These are phyloP conservation scores for Lactarius akahatsu DNA, from an alignment of 768 basidiomycete species.

Conservation along the genomic window DNA sequence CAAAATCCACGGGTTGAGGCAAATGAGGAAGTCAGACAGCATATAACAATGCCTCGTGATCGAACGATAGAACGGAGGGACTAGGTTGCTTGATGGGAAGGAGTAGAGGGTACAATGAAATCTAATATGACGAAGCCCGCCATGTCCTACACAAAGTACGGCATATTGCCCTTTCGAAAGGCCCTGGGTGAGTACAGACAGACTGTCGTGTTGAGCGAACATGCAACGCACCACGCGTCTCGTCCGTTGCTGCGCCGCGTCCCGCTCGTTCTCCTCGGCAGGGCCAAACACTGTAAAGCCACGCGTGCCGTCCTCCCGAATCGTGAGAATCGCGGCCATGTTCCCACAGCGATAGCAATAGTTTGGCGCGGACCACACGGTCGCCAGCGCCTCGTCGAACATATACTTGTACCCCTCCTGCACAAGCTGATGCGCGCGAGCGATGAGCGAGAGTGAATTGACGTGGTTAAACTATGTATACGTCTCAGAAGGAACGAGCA, in stretches of 20 bases:
- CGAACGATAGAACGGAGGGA: not conserved
- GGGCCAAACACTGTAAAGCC: slow-evolving; percentile 84
- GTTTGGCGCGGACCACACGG: slow-evolving; percentile 91
- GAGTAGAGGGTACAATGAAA: not conserved
- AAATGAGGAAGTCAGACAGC: not conserved
- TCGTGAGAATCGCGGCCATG: slow-evolving; percentile 85
- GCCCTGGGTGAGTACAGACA: not conserved
- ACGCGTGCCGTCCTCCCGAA: slow-evolving; percentile 64
- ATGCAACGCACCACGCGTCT: slow-evolving; percentile 63
- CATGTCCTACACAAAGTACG: slow-evolving; percentile 48
- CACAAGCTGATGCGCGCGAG: slow-evolving; percentile 94
- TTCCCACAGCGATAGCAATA: slow-evolving; percentile 89
- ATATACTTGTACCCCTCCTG: slow-evolving; percentile 96
- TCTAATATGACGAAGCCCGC: slow-evolving; percentile 10
- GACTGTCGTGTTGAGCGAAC: not conserved
- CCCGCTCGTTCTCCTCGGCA: slow-evolving; percentile 85
- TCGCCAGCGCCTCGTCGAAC: slow-evolving; percentile 91
- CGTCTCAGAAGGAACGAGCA: not conserved
- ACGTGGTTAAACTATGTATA: slow-evolving; percentile 80
- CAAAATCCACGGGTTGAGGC: not conserved
- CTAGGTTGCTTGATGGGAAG: not conserved
- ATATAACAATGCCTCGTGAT: not conserved
- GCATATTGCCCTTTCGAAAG: slow-evolving; percentile 48
- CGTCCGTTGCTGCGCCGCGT: slow-evolving; percentile 69
- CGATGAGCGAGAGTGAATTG: slow-evolving; percentile 83